phyloP scores from a whole-genome alignment of 1,284 basidiomycete species.

The Ceraceosorus bombacis region DNA sequence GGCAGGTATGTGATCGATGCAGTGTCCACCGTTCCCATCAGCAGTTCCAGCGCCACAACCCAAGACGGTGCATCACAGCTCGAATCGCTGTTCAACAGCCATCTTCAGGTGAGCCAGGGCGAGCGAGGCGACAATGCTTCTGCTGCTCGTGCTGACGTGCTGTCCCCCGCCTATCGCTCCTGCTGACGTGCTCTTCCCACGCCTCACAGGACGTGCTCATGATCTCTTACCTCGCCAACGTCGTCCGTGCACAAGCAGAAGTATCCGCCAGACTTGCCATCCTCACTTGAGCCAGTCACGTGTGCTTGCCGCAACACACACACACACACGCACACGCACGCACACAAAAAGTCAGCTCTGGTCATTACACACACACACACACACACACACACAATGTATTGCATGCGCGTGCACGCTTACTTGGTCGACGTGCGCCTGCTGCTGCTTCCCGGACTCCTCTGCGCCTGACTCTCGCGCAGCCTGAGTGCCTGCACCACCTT shows the following conservation, averaged over 20 bases:
- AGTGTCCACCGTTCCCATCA: slow-evolving; percentile 37
- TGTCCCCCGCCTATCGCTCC: neutral
- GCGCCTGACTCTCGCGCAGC: neutral
- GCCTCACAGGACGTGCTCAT: slow-evolving; percentile 72
- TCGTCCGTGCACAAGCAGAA: slow-evolving; percentile 89
- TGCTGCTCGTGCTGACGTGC: neutral
- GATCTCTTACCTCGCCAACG: slow-evolving; percentile 88
- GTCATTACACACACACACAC: neutral
- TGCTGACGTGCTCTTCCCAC: neutral
- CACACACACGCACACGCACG: neutral
- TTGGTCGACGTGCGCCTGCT: neutral
- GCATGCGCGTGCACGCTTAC: neutral
- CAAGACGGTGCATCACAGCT: slow-evolving; percentile 26
- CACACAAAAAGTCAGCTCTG: neutral
- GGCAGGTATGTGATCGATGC: slow-evolving; percentile 90
- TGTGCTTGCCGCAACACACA: neutral
- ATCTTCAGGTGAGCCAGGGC: slow-evolving; percentile 1
- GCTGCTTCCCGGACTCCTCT: neutral
- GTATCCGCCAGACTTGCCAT: slow-evolving; percentile 81
- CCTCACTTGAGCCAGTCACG: slow-evolving; percentile 50
- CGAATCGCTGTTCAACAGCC: slow-evolving; percentile 43
- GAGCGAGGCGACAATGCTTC: neutral
- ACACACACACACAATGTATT: neutral
- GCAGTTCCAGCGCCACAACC: slow-evolving; percentile 22
- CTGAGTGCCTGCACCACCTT: neutral